These are phyloP conservation scores for Puccinia triticina DNA, from an alignment of 1,284 basidiomycete genomes.

Conservation along the genomic window DNA sequence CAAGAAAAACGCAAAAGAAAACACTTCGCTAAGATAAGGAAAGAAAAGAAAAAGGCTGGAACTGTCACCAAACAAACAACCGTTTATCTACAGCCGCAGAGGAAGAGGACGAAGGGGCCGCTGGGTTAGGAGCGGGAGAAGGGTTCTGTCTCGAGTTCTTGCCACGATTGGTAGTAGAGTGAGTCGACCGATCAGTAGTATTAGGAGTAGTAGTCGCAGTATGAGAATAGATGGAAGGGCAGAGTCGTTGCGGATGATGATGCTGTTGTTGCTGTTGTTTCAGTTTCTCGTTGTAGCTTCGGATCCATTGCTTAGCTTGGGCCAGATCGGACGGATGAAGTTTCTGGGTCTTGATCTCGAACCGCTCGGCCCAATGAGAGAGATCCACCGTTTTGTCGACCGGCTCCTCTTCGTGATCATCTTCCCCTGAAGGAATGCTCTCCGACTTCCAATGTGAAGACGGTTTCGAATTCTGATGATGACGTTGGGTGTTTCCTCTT, in stretches of 20 bases:
- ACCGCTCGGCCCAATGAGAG: neutral
- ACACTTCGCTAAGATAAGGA: no score
- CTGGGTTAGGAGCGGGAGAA: neutral
- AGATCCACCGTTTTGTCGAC: neutral
- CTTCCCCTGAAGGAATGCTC: neutral
- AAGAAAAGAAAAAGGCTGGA: neutral
- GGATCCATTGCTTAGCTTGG: conserved; percentile 31
- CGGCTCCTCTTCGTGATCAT: neutral
- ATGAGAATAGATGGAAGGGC: no score
- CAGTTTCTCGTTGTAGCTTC: conserved; percentile 9
- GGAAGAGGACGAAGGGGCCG: neutral
- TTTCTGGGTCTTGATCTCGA: conserved; percentile 11
- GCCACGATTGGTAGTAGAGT: neutral
- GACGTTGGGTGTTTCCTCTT: neutral
- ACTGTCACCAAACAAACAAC: conserved; percentile 7
- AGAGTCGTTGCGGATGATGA: no score
- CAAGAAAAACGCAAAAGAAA: no score
- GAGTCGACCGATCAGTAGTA: neutral
- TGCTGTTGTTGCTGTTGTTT: neutral
- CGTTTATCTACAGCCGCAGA: neutral
- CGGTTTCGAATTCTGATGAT: neutral
- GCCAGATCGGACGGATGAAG: neutral
- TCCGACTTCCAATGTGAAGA: neutral
- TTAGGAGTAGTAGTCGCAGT: neutral
- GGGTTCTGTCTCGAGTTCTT: neutral